A percentile compares a stretch with the other conserved stretches of the same genome.
Conservation (phyloP, 768 basidiomycete species). For the Lactifluus hygrophoroides region DNA sequence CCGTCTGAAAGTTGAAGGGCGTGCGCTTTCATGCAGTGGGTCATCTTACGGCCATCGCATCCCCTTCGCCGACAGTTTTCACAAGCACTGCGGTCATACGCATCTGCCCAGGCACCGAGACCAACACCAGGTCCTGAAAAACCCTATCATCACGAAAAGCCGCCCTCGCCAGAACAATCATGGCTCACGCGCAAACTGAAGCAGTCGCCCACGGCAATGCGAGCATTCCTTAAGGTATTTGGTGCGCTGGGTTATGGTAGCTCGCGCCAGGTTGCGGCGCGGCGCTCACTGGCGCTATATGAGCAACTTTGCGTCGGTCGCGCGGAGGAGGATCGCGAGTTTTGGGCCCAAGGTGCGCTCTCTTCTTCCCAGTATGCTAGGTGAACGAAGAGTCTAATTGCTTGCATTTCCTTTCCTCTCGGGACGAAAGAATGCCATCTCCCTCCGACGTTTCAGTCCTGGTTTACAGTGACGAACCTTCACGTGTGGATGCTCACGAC, state of each 20-base stretch:
- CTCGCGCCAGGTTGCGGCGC: conserved; percentile 13
- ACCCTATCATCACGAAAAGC: conserved; percentile 16
- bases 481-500: conserved; percentile 89
- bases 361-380: background rate
- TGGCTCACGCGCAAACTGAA: conserved; percentile 20
- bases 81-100: background rate
- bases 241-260: conserved; percentile 18
- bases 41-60: background rate
- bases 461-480: conserved; percentile 90
- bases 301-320: conserved; percentile 15
- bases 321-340: conserved; percentile 18
- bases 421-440: conserved; percentile 58
- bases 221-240: conserved; percentile 14
- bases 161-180: conserved; percentile 10
- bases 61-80: background rate
- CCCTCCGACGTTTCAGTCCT: conserved; percentile 92
- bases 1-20: too few relatives aligned
- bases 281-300: conserved; percentile 17
- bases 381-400: background rate
- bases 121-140: conserved; percentile 13
- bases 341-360: conserved; percentile 16
- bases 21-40: conserved; percentile 2
- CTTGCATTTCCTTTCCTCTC: background rate
- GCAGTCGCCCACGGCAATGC: conserved; percentile 15
- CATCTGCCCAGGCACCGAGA: background rate